Conservation (phyloP, 768 basidiomycete species). For the Boletus speciosus region DNA sequence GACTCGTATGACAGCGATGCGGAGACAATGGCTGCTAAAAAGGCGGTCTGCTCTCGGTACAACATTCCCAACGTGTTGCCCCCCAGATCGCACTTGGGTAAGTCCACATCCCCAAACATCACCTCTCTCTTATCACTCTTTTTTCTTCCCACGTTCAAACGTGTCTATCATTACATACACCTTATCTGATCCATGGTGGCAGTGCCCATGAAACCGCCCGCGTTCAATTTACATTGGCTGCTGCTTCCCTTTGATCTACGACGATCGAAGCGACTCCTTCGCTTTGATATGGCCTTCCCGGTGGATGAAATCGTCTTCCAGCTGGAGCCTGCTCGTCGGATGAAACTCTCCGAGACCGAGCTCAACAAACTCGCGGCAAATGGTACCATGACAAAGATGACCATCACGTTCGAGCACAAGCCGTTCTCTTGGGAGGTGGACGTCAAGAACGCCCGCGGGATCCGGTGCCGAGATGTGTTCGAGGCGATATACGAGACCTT, state of each 20-base stretch:
- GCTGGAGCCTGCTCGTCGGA: conserved; percentile 17
- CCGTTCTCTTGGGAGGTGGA: conserved; percentile 40
- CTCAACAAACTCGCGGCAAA: conserved; percentile 43
- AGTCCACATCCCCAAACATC: neutral
- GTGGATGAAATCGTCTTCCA: conserved; percentile 33
- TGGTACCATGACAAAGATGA: conserved; percentile 45
- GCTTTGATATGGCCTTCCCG: conserved; percentile 50
- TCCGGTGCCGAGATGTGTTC: conserved; percentile 59
- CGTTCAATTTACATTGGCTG: conserved; percentile 47
- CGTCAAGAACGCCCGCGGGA: conserved; percentile 40
- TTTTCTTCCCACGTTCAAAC: neutral
- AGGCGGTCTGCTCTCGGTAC: conserved; percentile 18
- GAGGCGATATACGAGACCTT: conserved; percentile 52
- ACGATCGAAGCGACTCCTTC: conserved; percentile 35
- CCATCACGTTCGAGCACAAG: conserved; percentile 40
- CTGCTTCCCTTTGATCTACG: conserved; percentile 39
- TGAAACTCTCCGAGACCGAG: conserved; percentile 36
- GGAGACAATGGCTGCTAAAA: conserved; percentile 22
- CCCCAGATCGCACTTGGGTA: conserved; percentile 26
- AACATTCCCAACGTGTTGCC: conserved; percentile 21
- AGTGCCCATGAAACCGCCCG: conserved; percentile 40
- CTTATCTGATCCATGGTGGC: conserved; percentile 29
- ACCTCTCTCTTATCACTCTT: neutral
- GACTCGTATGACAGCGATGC: conserved; percentile 32
- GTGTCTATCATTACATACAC: neutral